Base-by-base conservation (phyloP, 23 red algal species). In the Gracilariopsis chorda region DNA sequence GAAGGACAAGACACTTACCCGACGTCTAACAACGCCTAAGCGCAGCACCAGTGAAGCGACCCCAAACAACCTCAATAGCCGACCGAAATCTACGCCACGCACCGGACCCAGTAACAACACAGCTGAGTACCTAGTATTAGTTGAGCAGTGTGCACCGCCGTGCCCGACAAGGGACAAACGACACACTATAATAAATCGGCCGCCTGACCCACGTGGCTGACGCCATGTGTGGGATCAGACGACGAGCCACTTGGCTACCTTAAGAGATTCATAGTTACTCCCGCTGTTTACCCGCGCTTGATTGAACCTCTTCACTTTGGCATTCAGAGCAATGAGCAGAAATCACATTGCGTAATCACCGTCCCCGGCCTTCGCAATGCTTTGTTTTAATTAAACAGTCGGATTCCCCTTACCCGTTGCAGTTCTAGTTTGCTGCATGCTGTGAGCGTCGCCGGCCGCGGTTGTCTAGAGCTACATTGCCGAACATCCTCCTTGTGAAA, bases 361-460 rank as follows among this genome's bases (percentile, higher is more conserved):
- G 63, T 70, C 63, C 63, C 63, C 63, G 63, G 63, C 63, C 63
- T 37, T 70, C 63, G 63, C 63, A 70, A 70, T 70, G 63, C 63
- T 70, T 70, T 70, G 63, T 70, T 70, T 70, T 70, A 70, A 70
- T 70, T 70, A 70, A 70, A 70, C 63, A 70, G 63, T 70, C 63
- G 63, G 63, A 70, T 70, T 70, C 63, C 63, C 63, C 43, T 70
- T 70, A 37, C 63, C 63, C 63, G 63, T 70, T 70, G 63, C 63
- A 70, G 63, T 70, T 70, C 63, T 70, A 70, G 63, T 70, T 70
- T n/a, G 63, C 63, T 70, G 63, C 63, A 70, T 70, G 63, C 63
- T 70, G 63, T 70, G 63, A 70, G 63, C 63, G 63, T 70, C 33
- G 63, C 29, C 23, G 63, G 35, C 63, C 63, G 63, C 43, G 63